A percentile compares a stretch with the other conserved stretches of the same genome.
Evolutionary conservation across 495 filamentous ascomycete species (phyloP).

Genomic region (Extremus antarcticus): DNA sequence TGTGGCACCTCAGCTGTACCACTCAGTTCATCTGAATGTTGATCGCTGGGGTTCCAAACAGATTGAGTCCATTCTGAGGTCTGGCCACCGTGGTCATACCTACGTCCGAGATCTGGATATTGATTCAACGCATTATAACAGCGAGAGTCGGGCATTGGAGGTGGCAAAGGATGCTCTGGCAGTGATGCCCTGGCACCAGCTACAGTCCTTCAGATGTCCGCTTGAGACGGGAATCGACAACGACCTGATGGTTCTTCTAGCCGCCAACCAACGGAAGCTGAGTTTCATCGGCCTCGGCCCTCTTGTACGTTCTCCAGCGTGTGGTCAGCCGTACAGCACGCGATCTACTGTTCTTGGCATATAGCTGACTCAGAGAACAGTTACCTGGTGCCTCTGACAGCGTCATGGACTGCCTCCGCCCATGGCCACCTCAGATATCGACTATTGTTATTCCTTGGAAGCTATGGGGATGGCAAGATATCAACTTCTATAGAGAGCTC

Average conservation of each 20-base stretch:
- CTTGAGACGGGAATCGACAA: not conserved
- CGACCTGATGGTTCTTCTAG: not conserved
- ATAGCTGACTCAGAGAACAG: too few relatives aligned
- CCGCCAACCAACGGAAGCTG: not conserved
- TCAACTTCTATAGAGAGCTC: not conserved
- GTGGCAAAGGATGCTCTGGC: not conserved
- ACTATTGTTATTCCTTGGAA: not conserved
- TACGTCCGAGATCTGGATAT: not conserved
- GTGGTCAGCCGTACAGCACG: too few relatives aligned
- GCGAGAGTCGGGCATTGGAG: not conserved
- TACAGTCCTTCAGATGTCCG: not conserved
- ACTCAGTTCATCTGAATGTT: not conserved
- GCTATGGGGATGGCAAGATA: not conserved
- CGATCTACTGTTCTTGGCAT: too few relatives aligned
- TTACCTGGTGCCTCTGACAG: not conserved
- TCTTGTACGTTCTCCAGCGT: too few relatives aligned
- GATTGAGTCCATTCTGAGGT: not conserved
- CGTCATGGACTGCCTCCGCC: not conserved
- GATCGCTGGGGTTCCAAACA: not conserved
- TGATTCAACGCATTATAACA: not conserved
- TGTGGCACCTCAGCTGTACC: not conserved
- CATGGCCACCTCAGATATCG: not conserved
- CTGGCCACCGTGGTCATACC: not conserved
- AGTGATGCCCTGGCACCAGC: not conserved
- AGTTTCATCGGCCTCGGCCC: not conserved